A percentile compares a stretch with the other conserved stretches of the same genome.
phyloP scores from a whole-genome alignment of 1,284 basidiomycete genomes.

The Golubevia pallescens region DNA sequence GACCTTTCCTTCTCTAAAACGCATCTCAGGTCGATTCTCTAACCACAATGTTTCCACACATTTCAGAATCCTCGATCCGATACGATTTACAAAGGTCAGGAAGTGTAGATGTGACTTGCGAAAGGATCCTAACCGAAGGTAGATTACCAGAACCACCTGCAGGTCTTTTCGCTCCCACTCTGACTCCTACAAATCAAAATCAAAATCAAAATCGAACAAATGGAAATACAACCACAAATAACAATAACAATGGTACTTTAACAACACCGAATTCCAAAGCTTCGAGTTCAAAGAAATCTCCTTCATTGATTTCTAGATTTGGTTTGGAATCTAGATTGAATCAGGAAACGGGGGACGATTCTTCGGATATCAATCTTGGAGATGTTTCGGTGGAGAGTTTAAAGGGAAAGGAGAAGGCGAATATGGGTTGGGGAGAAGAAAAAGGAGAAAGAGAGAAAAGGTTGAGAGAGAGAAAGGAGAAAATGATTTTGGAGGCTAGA shows the following conservation, averaged over 20 bases:
- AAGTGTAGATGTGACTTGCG: constrained; percentile 46
- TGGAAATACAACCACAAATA: constrained; percentile 8
- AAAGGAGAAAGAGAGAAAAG: constrained; percentile 26
- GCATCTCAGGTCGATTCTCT: constrained; percentile 34
- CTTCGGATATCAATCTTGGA: neutral
- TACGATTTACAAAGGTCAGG: constrained; percentile 45
- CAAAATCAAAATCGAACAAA: constrained; percentile 16
- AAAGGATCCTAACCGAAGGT: constrained; percentile 48
- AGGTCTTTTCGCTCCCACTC: constrained; percentile 29
- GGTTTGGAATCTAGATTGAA: constrained; percentile 22
- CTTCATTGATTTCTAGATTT: constrained; percentile 33
- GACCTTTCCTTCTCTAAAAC: no score
- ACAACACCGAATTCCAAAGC: neutral
- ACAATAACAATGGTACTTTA: neutral
- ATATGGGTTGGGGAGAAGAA: constrained; percentile 24
- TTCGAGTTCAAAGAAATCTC: constrained; percentile 3
- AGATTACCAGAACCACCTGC: constrained; percentile 38
- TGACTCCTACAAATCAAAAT: constrained; percentile 13
- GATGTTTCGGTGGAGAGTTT: neutral
- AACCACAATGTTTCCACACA: constrained; percentile 49
- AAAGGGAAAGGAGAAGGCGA: constrained; percentile 5
- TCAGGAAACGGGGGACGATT: neutral
- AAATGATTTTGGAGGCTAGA: constrained; percentile 23
- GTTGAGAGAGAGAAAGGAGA: constrained; percentile 34
- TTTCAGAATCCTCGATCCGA: constrained; percentile 45